These are phyloP conservation scores for Fusarium phyllophilum DNA, from an alignment of 2,329 filamentous ascomycete genomes.

Conservation along the genomic window DNA sequence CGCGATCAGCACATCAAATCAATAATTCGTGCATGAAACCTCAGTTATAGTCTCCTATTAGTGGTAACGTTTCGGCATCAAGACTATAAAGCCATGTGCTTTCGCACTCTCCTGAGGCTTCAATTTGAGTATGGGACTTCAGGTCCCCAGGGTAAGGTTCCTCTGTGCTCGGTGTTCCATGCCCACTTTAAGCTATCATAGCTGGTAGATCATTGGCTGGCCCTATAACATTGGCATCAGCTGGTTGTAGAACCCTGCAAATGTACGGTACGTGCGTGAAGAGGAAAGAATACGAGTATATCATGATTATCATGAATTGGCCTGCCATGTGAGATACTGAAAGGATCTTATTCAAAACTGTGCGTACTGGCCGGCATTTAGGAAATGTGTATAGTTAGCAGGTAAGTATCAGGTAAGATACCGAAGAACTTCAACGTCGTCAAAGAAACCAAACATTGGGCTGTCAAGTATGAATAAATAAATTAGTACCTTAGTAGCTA, in stretches of 20 bases:
- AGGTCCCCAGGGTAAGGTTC: background rate
- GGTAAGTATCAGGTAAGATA: background rate
- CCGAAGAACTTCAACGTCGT: background rate
- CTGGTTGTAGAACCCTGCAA: constrained; percentile 18
- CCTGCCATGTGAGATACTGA: background rate
- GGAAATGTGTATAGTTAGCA: background rate
- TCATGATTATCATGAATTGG: constrained; percentile 20
- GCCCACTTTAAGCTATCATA: background rate
- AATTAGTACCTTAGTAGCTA: background rate
- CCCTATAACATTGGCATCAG: constrained; percentile 31
- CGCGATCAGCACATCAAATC: background rate
- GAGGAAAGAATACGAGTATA: background rate
- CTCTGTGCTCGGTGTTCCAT: constrained; percentile 2
- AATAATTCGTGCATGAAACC: background rate
- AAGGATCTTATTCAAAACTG: background rate
- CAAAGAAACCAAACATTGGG: background rate
- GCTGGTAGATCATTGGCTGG: constrained; percentile 28
- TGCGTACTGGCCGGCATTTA: background rate
- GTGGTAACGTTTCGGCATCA: background rate
- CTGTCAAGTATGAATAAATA: background rate
- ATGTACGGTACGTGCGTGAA: background rate
- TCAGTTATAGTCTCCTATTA: background rate
- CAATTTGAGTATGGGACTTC: background rate
- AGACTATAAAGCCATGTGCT: background rate
- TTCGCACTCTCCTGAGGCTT: background rate